Percentiles rank a stretch among this genome's conserved stretches.
These are phyloP conservation scores for Apiotrichum veenhuisii DNA, from an alignment of 1,284 basidiomycete species.

Conservation along the genomic window DNA sequence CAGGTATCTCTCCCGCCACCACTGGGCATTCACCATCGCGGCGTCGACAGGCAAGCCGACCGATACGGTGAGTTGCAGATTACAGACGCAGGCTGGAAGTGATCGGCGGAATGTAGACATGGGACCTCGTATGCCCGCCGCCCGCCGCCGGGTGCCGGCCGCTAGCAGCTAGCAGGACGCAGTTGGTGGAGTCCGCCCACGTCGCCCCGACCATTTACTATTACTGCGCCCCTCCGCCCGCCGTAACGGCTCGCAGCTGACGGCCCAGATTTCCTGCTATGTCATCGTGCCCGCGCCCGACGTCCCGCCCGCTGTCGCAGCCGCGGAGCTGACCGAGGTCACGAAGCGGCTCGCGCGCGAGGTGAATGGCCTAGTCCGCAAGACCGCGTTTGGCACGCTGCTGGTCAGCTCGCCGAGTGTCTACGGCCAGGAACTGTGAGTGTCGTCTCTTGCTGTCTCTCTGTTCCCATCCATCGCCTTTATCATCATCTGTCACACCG, in stretches of 20 bases:
- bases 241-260: not conserved
- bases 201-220: not conserved
- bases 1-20: conserved; percentile 42
- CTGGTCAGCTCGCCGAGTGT: conserved; percentile 37
- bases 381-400: conserved; percentile 40
- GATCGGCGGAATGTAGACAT: not conserved
- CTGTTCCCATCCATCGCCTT: not conserved
- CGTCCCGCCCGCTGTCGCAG: conserved; percentile 25
- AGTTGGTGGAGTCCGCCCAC: not conserved
- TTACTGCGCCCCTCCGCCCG: not conserved
- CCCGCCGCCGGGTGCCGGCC: too few species aligned
- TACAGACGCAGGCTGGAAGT: not conserved
- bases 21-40: conserved; percentile 43
- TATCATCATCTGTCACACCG: not conserved
- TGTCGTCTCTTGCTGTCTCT: too few species aligned
- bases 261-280: conserved; percentile 40
- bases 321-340: conserved; percentile 28
- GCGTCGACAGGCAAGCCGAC: conserved; percentile 44
- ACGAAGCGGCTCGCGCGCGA: conserved; percentile 29
- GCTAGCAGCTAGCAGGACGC: too few species aligned
- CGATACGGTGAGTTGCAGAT: conserved; percentile 28
- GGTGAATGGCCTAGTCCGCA: conserved; percentile 23
- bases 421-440: conserved; percentile 45
- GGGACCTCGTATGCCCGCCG: too few species aligned
- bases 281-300: conserved; percentile 30